Evolutionary conservation across 1,284 basidiomycete genomes (phyloP), one percentile per base, ranked within the genome.

Genomic region (Abortiporus biennis): DNA sequence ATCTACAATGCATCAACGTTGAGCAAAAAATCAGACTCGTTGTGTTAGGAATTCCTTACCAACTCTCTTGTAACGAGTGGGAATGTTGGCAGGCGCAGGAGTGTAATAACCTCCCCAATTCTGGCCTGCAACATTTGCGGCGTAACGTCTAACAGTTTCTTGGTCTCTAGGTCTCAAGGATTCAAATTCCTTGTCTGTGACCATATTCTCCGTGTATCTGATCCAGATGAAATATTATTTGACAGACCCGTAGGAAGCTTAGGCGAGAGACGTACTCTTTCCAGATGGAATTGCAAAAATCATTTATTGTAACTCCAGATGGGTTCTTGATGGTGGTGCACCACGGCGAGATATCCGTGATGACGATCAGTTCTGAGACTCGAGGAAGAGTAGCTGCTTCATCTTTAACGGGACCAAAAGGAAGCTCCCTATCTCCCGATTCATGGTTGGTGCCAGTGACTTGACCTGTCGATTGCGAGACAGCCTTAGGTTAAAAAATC

Each of bases 311-410:
- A 8, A 90, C 85, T 1, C 86, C 86, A 1, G 64, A 59, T 8
- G 81, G 76, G 53, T 85, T 88, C 56, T 69, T 76, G 35, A 90
- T 70, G 45, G 78, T 77, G 8, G 85, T 86, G 57, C 85, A 87
- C 86, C 86, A 90, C 2, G 86, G 86, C 36, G 76, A 80, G 32
- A 70, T 62, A 36, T 78, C 72, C 13, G 78, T 79, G 57, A 90
- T 80, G 48, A 90, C 68, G 49, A 84, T 76, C 45, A 90, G 63
- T 50, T 85, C 77, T 19, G 68, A 65, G n/a, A 88, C 80, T 34
- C 86, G 78, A 1, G 86, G 87, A 20, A 88, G 65, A 1, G 85
- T 88, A 17, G 87, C 86, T 1, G 85, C 84, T 57, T 89, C 79
- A 52, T 85, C 80, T 54, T 82, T 84, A 30, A 70, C 68, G n/a